Percentiles rank a stretch among this genome's conserved stretches.
phyloP scores from a whole-genome alignment of 2,329 filamentous ascomycete genomes.

The Penicillium thymicola region DNA sequence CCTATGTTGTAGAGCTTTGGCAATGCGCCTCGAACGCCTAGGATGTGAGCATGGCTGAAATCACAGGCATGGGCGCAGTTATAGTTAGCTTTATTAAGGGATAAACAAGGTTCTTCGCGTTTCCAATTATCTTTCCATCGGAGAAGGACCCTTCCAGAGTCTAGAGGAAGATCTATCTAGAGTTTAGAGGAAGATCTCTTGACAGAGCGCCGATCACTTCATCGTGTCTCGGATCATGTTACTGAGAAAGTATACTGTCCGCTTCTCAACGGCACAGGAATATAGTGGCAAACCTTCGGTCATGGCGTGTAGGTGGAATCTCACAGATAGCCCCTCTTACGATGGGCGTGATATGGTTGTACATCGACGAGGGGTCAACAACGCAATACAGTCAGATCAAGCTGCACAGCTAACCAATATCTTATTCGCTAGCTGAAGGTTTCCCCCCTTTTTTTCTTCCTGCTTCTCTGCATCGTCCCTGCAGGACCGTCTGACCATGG shows the following conservation, averaged over 20 bases:
- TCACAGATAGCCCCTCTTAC: not conserved
- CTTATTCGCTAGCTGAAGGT: not conserved
- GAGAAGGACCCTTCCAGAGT: not conserved
- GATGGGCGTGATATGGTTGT: not conserved
- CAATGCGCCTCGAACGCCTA: not conserved
- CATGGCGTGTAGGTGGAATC: not conserved
- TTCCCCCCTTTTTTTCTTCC: not conserved
- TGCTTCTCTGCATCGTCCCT: conserved; percentile 7
- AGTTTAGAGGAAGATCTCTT: not conserved
- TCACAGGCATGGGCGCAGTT: not conserved
- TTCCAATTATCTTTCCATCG: not conserved
- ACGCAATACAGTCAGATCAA: conserved; percentile 1
- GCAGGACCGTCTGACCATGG: not conserved
- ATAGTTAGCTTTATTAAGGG: not conserved
- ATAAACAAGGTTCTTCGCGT: not conserved
- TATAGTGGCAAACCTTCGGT: not conserved
- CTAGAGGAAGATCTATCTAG: not conserved
- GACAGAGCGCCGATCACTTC: not conserved
- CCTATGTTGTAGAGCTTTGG: not conserved
- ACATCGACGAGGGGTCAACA: not conserved
- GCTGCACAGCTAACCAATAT: not conserved
- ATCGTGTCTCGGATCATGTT: not conserved
- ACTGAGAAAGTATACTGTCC: not conserved
- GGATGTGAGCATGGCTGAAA: not conserved
- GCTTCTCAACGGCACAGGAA: not conserved